These are phyloP conservation scores for Trametes meyenii DNA, from an alignment of 768 basidiomycete species.

Conservation along the genomic window DNA sequence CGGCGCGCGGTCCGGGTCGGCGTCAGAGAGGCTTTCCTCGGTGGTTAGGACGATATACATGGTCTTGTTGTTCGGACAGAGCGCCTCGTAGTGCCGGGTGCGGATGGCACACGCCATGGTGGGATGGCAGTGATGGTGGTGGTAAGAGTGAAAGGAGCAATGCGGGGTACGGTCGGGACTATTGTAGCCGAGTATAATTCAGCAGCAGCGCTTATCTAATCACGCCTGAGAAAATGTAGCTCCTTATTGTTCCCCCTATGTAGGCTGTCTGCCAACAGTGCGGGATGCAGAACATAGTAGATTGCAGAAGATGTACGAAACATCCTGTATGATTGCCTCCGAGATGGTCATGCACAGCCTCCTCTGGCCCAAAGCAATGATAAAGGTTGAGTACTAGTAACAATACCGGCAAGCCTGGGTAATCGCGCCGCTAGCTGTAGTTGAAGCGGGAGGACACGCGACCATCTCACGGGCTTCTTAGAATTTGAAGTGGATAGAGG, in stretches of 20 bases:
- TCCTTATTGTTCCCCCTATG: neutral
- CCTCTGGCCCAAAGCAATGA: neutral
- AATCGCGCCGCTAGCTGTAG: neutral
- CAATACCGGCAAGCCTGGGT: neutral
- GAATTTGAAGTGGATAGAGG: too few species aligned
- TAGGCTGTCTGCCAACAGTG: too few species aligned
- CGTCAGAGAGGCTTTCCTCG: constrained; percentile 11
- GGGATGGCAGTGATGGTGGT: neutral
- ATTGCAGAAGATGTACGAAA: too few species aligned
- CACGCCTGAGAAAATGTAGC: neutral
- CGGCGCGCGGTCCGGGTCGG: constrained; percentile 9
- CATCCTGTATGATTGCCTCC: too few species aligned
- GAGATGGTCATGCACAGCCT: too few species aligned
- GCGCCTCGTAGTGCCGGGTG: constrained; percentile 10
- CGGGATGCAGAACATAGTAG: too few species aligned
- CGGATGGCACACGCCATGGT: constrained; percentile 1
- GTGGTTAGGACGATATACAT: constrained; percentile 12
- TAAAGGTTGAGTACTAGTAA: too few species aligned
- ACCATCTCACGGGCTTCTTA: neutral
- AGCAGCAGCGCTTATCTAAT: constrained; percentile 8
- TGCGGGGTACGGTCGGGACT: neutral
- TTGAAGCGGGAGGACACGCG: neutral
- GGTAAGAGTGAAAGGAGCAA: neutral
- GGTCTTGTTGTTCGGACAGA: constrained; percentile 4
- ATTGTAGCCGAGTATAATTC: too few species aligned